A percentile compares a stretch with the other conserved stretches of the same genome.
Evolutionary conservation across 345 rosid genomes (phyloP).

Genomic region (Moricandia arvensis): DNA sequence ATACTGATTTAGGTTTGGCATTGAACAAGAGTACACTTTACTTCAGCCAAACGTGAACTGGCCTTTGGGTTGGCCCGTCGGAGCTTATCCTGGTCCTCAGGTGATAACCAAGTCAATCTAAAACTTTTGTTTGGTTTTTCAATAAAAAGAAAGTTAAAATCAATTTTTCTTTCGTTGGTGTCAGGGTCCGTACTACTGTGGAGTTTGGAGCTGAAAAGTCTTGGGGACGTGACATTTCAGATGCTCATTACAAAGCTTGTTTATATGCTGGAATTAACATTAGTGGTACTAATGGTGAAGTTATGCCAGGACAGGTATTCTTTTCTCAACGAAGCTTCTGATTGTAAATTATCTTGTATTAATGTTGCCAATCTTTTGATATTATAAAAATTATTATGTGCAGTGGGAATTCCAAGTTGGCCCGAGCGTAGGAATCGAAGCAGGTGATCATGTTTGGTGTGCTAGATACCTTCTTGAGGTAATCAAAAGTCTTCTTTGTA

Average conservation of each 20-base stretch:
- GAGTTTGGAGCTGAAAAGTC: slow-evolving; percentile 82
- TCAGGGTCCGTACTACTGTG: slow-evolving; percentile 64
- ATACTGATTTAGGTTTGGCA: slow-evolving; percentile 63
- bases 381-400: slow-evolving; percentile 17
- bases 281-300: slow-evolving; percentile 96
- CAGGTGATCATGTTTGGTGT: slow-evolving; percentile 89
- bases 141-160: not conserved
- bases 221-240: slow-evolving; percentile 94
- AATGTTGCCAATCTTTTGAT: not conserved
- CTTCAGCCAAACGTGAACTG: slow-evolving; percentile 80
- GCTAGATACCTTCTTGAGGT: slow-evolving; percentile 99
- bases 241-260: slow-evolving; percentile 98
- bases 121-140: not conserved
- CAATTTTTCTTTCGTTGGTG: not conserved
- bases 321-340: not conserved
- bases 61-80: slow-evolving; percentile 99
- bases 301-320: slow-evolving; percentile 97
- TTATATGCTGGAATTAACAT: slow-evolving; percentile 93
- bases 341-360: not conserved
- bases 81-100: slow-evolving; percentile 98
- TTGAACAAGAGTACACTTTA: slow-evolving; percentile 98
- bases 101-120: slow-evolving; percentile 36
- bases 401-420: slow-evolving; percentile 99
- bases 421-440: slow-evolving; percentile 95
- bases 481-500: slow-evolving; percentile 5